A percentile compares a stretch with the other conserved stretches of the same genome.
These are phyloP conservation scores for Aspergillus aculeatus DNA, from an alignment of 2,329 filamentous ascomycete genomes.

Conservation along the genomic window DNA sequence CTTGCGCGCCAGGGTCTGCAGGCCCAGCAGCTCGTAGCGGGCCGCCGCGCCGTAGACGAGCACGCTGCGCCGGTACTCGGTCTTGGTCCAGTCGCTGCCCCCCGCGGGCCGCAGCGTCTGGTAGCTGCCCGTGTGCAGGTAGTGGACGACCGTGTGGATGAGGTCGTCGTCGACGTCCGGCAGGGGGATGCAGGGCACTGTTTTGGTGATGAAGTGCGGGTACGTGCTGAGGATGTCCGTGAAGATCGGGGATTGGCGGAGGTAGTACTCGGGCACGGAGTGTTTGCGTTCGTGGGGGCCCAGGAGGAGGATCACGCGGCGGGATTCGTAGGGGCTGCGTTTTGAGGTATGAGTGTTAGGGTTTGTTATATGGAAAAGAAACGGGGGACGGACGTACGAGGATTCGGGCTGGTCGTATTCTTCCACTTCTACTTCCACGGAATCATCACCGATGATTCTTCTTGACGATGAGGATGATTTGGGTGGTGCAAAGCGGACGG, in stretches of 20 bases:
- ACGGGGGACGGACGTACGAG: neutral
- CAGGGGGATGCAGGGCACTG: neutral
- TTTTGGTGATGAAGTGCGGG: constrained; percentile 3
- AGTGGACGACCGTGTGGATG: constrained; percentile 4
- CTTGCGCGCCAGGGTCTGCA: neutral
- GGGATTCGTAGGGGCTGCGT: neutral
- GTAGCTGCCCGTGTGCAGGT: neutral
- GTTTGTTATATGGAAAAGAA: neutral
- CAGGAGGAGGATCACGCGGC: neutral
- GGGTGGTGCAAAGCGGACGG: neutral
- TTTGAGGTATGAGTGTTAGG: neutral
- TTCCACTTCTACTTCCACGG: neutral
- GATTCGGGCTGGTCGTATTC: constrained; percentile 6
- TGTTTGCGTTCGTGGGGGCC: constrained; percentile 3
- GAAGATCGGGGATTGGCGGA: constrained; percentile 1
- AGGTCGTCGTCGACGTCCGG: constrained; percentile 7
- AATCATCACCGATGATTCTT: neutral
- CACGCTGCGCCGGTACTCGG: constrained; percentile 5
- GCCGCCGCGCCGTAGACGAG: neutral
- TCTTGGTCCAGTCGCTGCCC: constrained; percentile 5
- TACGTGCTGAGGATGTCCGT: constrained; percentile 4
- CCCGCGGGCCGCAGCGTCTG: constrained; percentile 1
- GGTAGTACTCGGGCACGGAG: constrained; percentile 3
- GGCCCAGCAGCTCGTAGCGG: neutral
- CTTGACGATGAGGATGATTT: neutral